Conservation (phyloP, 2,329 filamentous ascomycete species). For the Xylaria multiplex region DNA sequence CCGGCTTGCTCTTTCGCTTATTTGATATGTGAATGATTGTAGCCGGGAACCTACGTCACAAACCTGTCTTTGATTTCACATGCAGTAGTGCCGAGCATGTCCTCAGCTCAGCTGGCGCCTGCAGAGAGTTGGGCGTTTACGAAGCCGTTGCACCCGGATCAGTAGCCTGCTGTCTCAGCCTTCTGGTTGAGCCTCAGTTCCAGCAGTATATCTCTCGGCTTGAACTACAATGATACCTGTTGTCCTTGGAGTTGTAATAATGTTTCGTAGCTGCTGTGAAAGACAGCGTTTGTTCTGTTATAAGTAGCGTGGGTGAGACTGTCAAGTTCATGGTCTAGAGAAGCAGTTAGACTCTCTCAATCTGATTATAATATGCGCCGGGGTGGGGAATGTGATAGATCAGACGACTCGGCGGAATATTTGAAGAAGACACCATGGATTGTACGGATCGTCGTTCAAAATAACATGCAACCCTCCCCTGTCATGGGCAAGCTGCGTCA, state of each 20-base stretch:
- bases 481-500: slow-evolving; percentile 45
- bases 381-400: slow-evolving; percentile 44
- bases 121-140: neutral
- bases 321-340: slow-evolving; percentile 4
- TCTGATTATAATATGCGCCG: slow-evolving; percentile 20
- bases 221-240: neutral
- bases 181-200: slow-evolving; percentile 30
- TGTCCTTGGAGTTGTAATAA: neutral
- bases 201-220: neutral
- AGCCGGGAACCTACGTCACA: slow-evolving; percentile 31
- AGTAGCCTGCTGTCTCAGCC: slow-evolving; percentile 25
- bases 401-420: slow-evolving; percentile 30
- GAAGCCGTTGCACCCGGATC: slow-evolving; percentile 16
- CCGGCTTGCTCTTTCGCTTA: slow-evolving; percentile 22
- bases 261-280: slow-evolving; percentile 4
- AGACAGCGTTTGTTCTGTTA: neutral
- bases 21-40: slow-evolving; percentile 27
- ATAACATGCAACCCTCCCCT: slow-evolving; percentile 43
- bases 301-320: neutral
- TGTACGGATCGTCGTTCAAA: slow-evolving; percentile 38
- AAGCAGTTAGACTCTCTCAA: slow-evolving; percentile 19
- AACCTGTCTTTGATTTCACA: slow-evolving; percentile 19
- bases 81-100: slow-evolving; percentile 15
- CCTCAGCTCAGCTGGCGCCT: neutral
- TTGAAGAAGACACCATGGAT: slow-evolving; percentile 28